A percentile compares a stretch with the other conserved stretches of the same genome.
These are phyloP conservation scores for Balansia obtecta DNA, from an alignment of 2,329 filamentous ascomycete genomes.

Conservation along the genomic window DNA sequence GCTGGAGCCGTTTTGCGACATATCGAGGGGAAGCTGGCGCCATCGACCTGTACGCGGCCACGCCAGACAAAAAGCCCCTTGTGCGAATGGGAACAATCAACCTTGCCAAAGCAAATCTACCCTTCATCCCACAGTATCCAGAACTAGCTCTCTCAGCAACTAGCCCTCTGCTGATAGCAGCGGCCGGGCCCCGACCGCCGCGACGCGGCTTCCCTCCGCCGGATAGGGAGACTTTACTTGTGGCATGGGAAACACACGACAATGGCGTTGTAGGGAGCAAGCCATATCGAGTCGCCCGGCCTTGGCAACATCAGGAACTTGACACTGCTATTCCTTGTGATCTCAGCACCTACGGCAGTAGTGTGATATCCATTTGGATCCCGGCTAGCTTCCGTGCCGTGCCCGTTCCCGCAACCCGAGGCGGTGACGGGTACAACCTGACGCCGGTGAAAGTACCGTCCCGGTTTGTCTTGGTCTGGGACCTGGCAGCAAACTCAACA, in stretches of 20 bases:
- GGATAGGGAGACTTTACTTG: constrained; percentile 24
- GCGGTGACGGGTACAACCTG: constrained; percentile 20
- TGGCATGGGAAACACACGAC: constrained; percentile 25
- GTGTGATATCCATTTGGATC: constrained; percentile 29
- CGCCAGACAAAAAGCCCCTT: constrained; percentile 24
- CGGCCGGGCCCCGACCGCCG: constrained; percentile 26
- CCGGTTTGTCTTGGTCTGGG: constrained; percentile 27
- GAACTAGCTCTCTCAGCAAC: constrained; percentile 28
- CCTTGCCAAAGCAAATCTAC: constrained; percentile 21
- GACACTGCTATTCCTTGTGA: constrained; percentile 26
- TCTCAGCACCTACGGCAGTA: constrained; percentile 24
- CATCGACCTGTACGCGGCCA: constrained; percentile 22
- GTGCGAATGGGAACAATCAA: constrained; percentile 22
- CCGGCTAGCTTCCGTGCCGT: constrained; percentile 24
- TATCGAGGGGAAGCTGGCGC: constrained; percentile 20
- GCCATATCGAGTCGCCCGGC: constrained; percentile 24
- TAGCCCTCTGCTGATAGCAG: constrained; percentile 24
- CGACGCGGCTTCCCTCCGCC: constrained; percentile 24
- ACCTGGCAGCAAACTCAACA: constrained; percentile 24
- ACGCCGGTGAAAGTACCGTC: constrained; percentile 18
- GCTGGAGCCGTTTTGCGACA: constrained; percentile 21
- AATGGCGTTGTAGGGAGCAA: constrained; percentile 13
- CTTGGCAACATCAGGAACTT: constrained; percentile 25
- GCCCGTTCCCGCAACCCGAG: constrained; percentile 14
- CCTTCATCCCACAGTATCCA: constrained; percentile 25